These are phyloP conservation scores for Chaetomium cochliodes DNA, from an alignment of 495 filamentous ascomycete genomes.

Conservation along the genomic window DNA sequence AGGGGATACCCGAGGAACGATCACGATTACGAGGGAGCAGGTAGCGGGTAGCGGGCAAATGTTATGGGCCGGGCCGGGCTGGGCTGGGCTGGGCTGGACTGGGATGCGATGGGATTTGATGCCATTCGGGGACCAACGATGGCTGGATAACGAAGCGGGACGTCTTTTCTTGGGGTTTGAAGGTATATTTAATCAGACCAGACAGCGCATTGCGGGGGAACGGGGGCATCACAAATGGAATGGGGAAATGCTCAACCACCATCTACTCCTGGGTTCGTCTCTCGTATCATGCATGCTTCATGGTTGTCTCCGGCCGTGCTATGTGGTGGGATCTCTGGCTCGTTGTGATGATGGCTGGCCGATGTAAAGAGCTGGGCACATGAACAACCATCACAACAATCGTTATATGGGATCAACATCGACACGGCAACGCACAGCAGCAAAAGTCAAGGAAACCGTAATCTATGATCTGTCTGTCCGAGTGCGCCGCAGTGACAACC, in stretches of 20 bases:
- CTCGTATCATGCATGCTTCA: background rate
- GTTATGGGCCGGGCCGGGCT: too few species aligned
- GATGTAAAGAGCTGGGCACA: too few species aligned
- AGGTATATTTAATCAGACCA: background rate
- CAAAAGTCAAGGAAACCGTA: background rate
- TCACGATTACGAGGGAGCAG: background rate
- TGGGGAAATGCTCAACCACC: background rate
- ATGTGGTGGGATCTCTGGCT: too few species aligned
- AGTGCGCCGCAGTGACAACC: background rate
- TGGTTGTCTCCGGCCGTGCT: background rate
- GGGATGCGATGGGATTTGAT: background rate
- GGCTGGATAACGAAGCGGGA: background rate
- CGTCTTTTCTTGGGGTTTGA: background rate
- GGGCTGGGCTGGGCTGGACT: too few species aligned
- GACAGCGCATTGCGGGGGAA: background rate
- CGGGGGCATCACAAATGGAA: background rate
- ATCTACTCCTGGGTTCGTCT: background rate
- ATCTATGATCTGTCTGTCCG: constrained; percentile 5
- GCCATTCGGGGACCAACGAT: background rate
- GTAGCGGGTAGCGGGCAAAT: background rate
- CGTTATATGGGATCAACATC: background rate
- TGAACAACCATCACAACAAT: too few species aligned
- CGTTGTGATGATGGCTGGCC: too few species aligned
- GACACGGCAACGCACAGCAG: background rate
- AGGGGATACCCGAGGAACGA: background rate